Conservation (phyloP, 495 filamentous ascomycete species). For the Bacidia gigantensis region DNA sequence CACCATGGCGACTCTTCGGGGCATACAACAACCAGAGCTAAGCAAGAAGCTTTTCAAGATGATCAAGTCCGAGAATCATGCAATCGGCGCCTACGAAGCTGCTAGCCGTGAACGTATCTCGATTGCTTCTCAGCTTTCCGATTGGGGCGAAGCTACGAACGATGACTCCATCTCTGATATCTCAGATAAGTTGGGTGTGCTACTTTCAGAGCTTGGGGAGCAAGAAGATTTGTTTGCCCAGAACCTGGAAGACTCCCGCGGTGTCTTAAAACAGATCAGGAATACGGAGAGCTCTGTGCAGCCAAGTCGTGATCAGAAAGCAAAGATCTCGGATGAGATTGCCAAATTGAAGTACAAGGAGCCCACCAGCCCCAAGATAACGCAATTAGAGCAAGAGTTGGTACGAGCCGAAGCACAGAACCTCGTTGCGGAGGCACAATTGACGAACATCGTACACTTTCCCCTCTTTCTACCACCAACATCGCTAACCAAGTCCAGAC, state of each 20-base stretch:
- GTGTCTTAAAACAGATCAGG: constrained; percentile 72
- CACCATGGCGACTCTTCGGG: constrained; percentile 69
- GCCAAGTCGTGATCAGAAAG: constrained; percentile 70
- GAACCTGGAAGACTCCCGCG: constrained; percentile 70
- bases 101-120: constrained; percentile 69
- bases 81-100: constrained; percentile 67
- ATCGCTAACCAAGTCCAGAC: constrained; percentile 38
- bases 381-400: constrained; percentile 85
- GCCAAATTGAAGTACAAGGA: constrained; percentile 79
- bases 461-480: not conserved
- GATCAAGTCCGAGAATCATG: constrained; percentile 82
- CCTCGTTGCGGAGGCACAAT: constrained; percentile 88
- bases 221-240: constrained; percentile 82
- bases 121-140: constrained; percentile 81
- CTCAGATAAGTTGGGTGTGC: constrained; percentile 83
- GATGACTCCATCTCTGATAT: constrained; percentile 82
- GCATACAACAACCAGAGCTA: constrained; percentile 68
- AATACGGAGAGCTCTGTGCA: constrained; percentile 90
- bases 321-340: constrained; percentile 82
- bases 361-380: constrained; percentile 58
- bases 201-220: constrained; percentile 80
- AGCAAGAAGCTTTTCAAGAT: constrained; percentile 73
- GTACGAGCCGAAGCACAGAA: constrained; percentile 91
- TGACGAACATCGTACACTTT: constrained; percentile 69
- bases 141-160: constrained; percentile 83